A percentile compares a stretch with the other conserved stretches of the same genome.
These are phyloP conservation scores for Selaginella moellendorffii DNA, from an alignment of 75 land plant species.

Conservation along the genomic window DNA sequence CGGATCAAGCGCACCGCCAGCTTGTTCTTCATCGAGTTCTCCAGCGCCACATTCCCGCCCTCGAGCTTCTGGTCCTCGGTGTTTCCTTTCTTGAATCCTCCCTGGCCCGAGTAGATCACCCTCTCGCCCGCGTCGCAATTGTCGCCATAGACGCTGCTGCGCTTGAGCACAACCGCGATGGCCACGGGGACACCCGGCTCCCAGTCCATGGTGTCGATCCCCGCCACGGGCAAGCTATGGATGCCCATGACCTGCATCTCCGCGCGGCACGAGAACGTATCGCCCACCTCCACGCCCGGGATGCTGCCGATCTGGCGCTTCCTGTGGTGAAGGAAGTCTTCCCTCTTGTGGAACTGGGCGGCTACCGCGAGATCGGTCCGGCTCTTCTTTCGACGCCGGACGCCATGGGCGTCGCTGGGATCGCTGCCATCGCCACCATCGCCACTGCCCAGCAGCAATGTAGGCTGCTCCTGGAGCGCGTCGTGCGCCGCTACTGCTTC, in stretches of 20 bases:
- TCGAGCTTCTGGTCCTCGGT: constrained; percentile 52
- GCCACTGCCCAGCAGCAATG: no score
- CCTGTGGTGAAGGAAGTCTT: no score
- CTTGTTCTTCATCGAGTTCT: no score
- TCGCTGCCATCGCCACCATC: no score
- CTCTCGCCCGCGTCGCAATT: constrained; percentile 31
- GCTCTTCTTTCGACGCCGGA: no score
- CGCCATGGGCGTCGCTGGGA: no score
- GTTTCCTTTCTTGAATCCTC: constrained; percentile 28
- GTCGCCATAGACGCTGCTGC: constrained; percentile 39
- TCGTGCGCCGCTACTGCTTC: no score
- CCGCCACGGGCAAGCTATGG: constrained; percentile 46
- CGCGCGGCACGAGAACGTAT: constrained; percentile 46
- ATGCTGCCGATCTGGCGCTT: constrained; percentile 21
- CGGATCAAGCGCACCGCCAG: background rate
- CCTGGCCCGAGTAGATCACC: constrained; percentile 60
- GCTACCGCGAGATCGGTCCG: no score
- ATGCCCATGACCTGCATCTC: constrained; percentile 55
- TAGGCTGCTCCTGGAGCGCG: no score
- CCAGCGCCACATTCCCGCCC: constrained; percentile 66
- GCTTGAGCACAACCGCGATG: constrained; percentile 45
- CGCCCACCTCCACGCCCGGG: constrained; percentile 58
- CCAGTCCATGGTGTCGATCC: constrained; percentile 43
- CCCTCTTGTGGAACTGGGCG: no score
- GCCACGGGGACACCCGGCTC: constrained; percentile 40